Evolutionary conservation across 2,329 filamentous ascomycete genomes (phyloP).

Genomic region (Aspergillus felis): DNA sequence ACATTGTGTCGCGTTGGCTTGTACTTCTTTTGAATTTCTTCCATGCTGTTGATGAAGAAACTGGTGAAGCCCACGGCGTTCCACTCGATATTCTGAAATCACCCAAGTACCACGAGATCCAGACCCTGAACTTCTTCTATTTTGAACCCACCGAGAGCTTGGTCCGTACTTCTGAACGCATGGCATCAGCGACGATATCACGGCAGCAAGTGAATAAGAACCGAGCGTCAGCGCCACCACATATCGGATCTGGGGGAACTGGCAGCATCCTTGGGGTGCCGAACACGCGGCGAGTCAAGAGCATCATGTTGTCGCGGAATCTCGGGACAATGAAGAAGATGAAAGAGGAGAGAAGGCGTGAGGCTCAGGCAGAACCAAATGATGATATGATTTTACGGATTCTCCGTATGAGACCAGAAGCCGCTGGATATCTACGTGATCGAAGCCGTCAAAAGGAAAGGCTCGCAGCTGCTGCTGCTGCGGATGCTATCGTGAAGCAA

Average conservation of each 20-base stretch:
- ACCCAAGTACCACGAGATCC: slow-evolving; percentile 96
- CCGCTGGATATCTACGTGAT: slow-evolving; percentile 80
- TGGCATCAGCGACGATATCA: slow-evolving; percentile 81
- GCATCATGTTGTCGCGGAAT: slow-evolving; percentile 91
- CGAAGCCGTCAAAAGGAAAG: slow-evolving; percentile 90
- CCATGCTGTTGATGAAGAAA: slow-evolving; percentile 82
- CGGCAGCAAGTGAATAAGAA: slow-evolving; percentile 67
- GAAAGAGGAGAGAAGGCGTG: slow-evolving; percentile 92
- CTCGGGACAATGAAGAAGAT: slow-evolving; percentile 93
- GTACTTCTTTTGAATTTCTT: slow-evolving; percentile 91
- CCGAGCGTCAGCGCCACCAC: slow-evolving; percentile 66
- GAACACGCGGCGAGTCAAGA: slow-evolving; percentile 52
- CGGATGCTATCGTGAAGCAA: slow-evolving; percentile 90
- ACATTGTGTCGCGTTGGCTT: slow-evolving; percentile 93
- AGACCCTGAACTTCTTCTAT: slow-evolving; percentile 97
- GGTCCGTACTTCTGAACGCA: slow-evolving; percentile 91
- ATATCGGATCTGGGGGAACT: slow-evolving; percentile 37
- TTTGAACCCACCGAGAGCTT: slow-evolving; percentile 87
- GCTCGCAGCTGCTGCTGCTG: slow-evolving; percentile 81
- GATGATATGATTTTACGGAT: slow-evolving; percentile 98
- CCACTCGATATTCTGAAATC: slow-evolving; percentile 89
- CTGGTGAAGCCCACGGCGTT: slow-evolving; percentile 78
- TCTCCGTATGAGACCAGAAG: slow-evolving; percentile 89
- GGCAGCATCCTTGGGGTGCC: slow-evolving; percentile 48
- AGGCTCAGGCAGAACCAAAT: slow-evolving; percentile 91